Evolutionary conservation across 805 yeast species (phyloP), one percentile per base, ranked within the genome.

Genomic region (Hemisphaericaspora nanyangensis): DNA sequence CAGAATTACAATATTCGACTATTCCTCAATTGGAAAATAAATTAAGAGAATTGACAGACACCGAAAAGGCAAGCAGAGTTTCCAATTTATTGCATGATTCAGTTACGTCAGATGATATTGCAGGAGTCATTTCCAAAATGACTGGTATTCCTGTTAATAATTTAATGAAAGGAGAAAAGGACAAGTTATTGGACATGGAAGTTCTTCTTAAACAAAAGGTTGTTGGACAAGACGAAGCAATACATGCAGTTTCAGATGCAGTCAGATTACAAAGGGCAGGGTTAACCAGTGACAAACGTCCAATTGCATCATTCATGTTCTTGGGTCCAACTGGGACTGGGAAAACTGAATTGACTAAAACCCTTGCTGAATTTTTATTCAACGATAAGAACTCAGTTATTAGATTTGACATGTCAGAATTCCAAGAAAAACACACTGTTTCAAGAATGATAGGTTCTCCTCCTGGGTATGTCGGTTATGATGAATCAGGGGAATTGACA

Each of bases 281-380:
- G 1, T 76, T 91, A 43, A 91, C 98, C 7, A 85, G 86, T 59
- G 96, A 89, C 47, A 85, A 85, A 61, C 77, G 97, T 45, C 99
- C 99, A 6, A 90, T 91, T 52, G 98, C 97, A 1, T 85, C 95
- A 39, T 93, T 93, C 62, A 83, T 91, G 84, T 93, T 93, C 63
- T 70, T 93, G 48, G 99, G 99, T 17, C 98, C 99, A 38, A 93
- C 99, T 0, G 99, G 99, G 66, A 91, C 98, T 0, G 99, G 99
- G 66, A 91, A 91, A 63, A 93, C 99, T 0, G 98, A 93, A 61
- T 73, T 93, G 37, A 90, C 97, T 6, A 91, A 93, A 60, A 82
- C 95, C 0, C 73, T 91, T 41, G 96, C 98, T 2, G 89, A 88
- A 51, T 93, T 93, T 52, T 63, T 91, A 51, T 93, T 93, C 63